These are phyloP conservation scores for Nemania bipapillata DNA, from an alignment of 2,329 filamentous ascomycete species.

Conservation along the genomic window DNA sequence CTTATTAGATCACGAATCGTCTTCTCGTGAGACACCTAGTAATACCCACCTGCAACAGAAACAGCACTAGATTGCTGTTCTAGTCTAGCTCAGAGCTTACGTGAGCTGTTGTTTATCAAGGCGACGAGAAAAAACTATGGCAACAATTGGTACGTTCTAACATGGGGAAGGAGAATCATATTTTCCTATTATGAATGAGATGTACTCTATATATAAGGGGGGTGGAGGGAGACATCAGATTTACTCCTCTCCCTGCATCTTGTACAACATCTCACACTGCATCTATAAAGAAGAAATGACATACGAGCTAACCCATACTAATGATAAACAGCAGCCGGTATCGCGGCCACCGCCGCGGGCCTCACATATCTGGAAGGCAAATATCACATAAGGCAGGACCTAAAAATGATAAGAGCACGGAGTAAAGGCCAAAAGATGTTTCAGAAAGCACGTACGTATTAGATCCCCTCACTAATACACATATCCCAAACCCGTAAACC, in stretches of 20 bases:
- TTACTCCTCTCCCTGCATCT: background rate
- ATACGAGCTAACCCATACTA: constrained; percentile 14
- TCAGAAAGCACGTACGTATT: constrained; percentile 58
- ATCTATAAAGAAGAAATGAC: background rate
- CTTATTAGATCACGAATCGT: background rate
- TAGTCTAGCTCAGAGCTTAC: background rate
- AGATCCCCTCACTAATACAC: too few species aligned
- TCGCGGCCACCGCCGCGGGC: constrained; percentile 53
- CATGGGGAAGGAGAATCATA: background rate
- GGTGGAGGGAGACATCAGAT: background rate
- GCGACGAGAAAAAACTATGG: constrained; percentile 20
- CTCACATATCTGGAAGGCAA: constrained; percentile 75
- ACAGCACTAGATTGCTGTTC: background rate
- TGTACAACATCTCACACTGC: background rate
- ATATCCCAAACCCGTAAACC: too few species aligned
- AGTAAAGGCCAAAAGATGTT: constrained; percentile 58
- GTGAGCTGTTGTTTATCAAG: background rate
- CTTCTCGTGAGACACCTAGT: background rate
- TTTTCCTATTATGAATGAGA: background rate
- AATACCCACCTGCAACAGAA: background rate
- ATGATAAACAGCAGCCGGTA: constrained; percentile 45
- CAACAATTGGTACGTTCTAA: constrained; percentile 34
- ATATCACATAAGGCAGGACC: constrained; percentile 72
- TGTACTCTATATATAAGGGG: too few species aligned
- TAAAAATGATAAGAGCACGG: constrained; percentile 59